Percentiles rank a stretch among this genome's conserved stretches.
phyloP scores from a whole-genome alignment of 2,329 filamentous ascomycete species.

The Magnaporthales sp. region DNA sequence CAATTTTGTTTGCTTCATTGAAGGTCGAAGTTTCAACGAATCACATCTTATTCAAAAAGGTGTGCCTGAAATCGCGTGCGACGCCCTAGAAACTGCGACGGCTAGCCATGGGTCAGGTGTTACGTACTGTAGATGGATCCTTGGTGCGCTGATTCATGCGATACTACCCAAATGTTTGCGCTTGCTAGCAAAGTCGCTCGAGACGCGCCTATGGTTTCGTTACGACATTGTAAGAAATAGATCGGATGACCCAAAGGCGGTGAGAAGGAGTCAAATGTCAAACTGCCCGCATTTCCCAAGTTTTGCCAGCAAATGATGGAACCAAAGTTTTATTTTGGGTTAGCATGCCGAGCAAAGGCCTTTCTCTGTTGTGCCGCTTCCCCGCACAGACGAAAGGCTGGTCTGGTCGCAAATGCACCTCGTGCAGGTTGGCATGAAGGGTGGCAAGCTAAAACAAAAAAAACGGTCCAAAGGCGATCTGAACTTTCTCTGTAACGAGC shows the following conservation, averaged over 20 bases:
- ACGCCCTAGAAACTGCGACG: not conserved
- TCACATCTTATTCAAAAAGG: no score
- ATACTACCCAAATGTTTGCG: not conserved
- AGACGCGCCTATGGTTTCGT: not conserved
- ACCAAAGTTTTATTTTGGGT: not conserved
- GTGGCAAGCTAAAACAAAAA: not conserved
- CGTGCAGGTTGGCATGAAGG: not conserved
- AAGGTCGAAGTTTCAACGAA: no score
- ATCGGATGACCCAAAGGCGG: not conserved
- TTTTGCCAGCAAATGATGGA: not conserved
- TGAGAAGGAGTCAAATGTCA: not conserved
- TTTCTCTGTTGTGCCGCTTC: not conserved
- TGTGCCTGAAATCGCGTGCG: not conserved
- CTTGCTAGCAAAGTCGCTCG: not conserved
- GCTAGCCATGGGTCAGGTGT: not conserved
- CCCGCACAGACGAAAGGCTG: not conserved
- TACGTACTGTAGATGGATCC: not conserved
- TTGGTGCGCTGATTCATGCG: not conserved
- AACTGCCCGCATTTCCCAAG: no score
- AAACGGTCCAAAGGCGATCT: not conserved
- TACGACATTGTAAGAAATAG: not conserved
- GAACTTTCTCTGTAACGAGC: conserved; percentile 1
- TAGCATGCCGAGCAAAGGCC: not conserved
- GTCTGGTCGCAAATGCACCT: not conserved
- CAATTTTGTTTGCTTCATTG: not conserved